These are phyloP conservation scores for Pisolithus tinctorius DNA, from an alignment of 768 basidiomycete genomes.

Conservation along the genomic window DNA sequence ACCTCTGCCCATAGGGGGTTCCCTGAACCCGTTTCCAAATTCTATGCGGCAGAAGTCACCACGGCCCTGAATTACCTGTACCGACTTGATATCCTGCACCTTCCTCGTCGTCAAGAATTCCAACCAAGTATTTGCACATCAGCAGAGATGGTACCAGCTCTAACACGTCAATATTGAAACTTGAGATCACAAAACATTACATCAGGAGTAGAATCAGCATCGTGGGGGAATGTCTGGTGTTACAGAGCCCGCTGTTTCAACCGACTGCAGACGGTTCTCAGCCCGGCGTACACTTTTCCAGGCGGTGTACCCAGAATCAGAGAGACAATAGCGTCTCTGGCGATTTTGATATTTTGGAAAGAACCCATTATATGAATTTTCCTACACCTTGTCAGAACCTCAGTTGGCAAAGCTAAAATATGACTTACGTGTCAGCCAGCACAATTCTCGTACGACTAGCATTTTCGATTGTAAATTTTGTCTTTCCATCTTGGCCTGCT, in stretches of 20 bases:
- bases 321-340: conserved; percentile 92
- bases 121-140: background rate
- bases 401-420: background rate
- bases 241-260: conserved; percentile 90
- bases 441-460: conserved; percentile 96
- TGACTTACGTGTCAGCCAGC: conserved; percentile 87
- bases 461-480: conserved; percentile 98
- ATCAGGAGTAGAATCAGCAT: background rate
- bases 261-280: conserved; percentile 85
- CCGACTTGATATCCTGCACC: conserved; percentile 78
- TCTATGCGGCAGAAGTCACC: conserved; percentile 94
- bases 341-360: conserved; percentile 97
- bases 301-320: conserved; percentile 94
- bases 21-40: conserved; percentile 95
- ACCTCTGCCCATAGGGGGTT: conserved; percentile 56
- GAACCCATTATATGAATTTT: conserved; percentile 99
- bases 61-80: conserved; percentile 91
- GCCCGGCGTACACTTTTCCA: conserved; percentile 86
- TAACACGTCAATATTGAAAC: background rate
- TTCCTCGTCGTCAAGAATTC: too few species aligned
- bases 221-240: conserved; percentile 8
- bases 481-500: conserved; percentile 97
- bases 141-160: too few species aligned
- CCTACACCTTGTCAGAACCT: conserved; percentile 34
- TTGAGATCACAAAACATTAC: conserved; percentile 3